phyloP scores from a whole-genome alignment of 2,329 filamentous ascomycete genomes.

The Nigrospora osmanthi region DNA sequence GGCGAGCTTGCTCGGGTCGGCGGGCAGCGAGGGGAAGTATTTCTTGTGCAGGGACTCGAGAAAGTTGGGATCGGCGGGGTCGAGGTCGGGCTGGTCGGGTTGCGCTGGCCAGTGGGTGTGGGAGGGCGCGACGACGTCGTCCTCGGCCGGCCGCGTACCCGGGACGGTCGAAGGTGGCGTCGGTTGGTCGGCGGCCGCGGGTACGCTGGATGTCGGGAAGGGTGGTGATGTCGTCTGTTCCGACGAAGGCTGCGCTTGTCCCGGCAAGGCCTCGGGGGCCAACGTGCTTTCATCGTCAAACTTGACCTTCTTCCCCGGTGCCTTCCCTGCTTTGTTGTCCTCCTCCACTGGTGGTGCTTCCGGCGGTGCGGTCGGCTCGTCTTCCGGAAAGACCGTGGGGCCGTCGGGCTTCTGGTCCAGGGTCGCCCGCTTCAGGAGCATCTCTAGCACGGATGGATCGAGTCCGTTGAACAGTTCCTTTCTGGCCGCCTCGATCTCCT shows the following conservation, averaged over 20 bases:
- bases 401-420: conserved; percentile 53
- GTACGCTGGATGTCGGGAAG: background rate
- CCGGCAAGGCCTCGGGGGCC: too few species aligned
- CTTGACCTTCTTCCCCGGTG: background rate
- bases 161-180: too few species aligned
- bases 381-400: conserved; percentile 31
- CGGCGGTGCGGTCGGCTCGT: background rate
- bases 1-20: conserved; percentile 76
- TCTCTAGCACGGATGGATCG: conserved; percentile 68
- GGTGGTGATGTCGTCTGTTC: background rate
- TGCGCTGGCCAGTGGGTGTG: conserved; percentile 54
- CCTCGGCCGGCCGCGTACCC: conserved; percentile 15
- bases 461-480: conserved; percentile 73
- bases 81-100: conserved; percentile 58
- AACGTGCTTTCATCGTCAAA: background rate
- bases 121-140: conserved; percentile 22
- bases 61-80: conserved; percentile 77
- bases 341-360: background rate
- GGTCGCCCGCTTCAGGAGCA: conserved; percentile 67
- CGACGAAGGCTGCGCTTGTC: too few species aligned
- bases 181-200: background rate
- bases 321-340: conserved; percentile 6
- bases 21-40: conserved; percentile 84
- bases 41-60: conserved; percentile 78
- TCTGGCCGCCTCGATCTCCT: conserved; percentile 74